Conservation (phyloP, 345 rosid genomes). For the Garcia nutans region DNA sequence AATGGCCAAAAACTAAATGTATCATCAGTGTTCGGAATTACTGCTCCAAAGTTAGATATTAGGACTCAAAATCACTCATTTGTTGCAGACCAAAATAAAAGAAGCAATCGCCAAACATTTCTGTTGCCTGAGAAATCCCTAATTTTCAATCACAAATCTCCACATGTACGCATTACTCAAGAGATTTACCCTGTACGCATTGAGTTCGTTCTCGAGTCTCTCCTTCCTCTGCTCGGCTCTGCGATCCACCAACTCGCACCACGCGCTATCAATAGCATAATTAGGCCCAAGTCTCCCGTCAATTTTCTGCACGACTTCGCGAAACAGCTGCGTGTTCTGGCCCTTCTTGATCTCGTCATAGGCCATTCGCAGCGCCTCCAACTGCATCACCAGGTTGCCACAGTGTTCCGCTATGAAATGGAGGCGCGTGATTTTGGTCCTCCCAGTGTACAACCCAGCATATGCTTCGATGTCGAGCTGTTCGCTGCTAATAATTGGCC, state of each 20-base stretch:
- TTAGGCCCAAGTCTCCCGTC: constrained; percentile 64
- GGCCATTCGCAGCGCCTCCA: constrained; percentile 90
- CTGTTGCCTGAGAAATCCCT: not conserved
- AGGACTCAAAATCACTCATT: not conserved
- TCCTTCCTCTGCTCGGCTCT: constrained; percentile 82
- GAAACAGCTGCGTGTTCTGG: constrained; percentile 82
- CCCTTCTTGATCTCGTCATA: constrained; percentile 92
- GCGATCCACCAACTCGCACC: constrained; percentile 80
- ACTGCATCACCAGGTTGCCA: constrained; percentile 60
- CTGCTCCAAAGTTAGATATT: not conserved
- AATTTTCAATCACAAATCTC: not conserved
- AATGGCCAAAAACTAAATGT: not conserved
- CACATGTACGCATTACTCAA: not conserved
- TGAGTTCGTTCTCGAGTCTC: constrained; percentile 88
- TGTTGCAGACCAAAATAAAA: not conserved
- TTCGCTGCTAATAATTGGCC: constrained; percentile 79
- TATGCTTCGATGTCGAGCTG: constrained; percentile 91
- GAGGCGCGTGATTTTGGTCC: constrained; percentile 84
- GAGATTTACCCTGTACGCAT: constrained; percentile 74
- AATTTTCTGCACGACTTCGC: constrained; percentile 74
- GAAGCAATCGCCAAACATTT: not conserved
- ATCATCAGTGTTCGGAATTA: not conserved
- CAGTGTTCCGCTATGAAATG: constrained; percentile 77
- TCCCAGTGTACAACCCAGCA: constrained; percentile 77
- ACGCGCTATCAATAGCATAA: constrained; percentile 56